Evolutionary conservation across 257 asterid species (phyloP).

Genomic region (Ajuga chamaepitys): DNA sequence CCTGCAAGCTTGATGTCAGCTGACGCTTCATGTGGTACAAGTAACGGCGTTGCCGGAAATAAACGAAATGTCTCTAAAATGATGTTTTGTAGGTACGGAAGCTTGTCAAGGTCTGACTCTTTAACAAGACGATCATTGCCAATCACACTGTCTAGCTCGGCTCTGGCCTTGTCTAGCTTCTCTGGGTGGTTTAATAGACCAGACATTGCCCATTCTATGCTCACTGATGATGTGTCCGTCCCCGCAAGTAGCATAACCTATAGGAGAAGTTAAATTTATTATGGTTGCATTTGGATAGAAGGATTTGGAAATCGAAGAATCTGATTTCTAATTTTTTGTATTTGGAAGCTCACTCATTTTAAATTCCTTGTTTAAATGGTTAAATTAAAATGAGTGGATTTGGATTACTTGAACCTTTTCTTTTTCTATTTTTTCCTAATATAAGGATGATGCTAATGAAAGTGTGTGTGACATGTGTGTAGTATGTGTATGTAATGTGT

Average conservation of each 20-base stretch:
- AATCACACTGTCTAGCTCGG: conserved; percentile 36
- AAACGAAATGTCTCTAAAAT: conserved; percentile 42
- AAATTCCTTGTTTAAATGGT: no score
- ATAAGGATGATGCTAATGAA: no score
- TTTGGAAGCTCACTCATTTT: no score
- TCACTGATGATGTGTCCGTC: conserved; percentile 43
- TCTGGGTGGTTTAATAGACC: conserved; percentile 50
- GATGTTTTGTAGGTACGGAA: conserved; percentile 42
- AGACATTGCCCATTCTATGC: conserved; percentile 63
- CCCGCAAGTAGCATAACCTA: conserved; percentile 50
- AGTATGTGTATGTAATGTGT: no score
- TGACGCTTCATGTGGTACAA: conserved; percentile 53
- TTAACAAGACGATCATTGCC: conserved; percentile 35
- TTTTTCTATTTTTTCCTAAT: no score
- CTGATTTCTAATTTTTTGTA: no score
- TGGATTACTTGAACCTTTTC: no score
- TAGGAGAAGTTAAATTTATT: no score
- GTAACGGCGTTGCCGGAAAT: conserved; percentile 44
- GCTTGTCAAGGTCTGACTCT: conserved; percentile 43
- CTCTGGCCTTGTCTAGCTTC: conserved; percentile 41
- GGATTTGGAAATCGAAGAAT: no score
- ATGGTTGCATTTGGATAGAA: no score
- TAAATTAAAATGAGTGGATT: no score
- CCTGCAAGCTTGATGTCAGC: conserved; percentile 40
- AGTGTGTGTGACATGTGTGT: no score